Evolutionary conservation across 208 protist genomes (phyloP).

Genomic region (Trypanosoma cruzi): DNA sequence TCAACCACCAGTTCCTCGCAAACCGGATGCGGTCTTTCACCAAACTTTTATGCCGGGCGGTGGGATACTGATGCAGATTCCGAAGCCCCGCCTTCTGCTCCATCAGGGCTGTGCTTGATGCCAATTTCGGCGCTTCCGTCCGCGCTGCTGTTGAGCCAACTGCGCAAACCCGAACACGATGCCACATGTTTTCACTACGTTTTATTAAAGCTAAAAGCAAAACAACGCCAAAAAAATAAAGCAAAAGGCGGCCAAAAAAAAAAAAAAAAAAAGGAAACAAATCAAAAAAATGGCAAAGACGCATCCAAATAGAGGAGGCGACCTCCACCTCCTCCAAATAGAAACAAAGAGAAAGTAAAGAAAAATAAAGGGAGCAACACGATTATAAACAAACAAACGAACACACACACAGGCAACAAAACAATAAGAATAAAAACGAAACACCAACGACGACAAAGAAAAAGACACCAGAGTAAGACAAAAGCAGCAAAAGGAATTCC

Average conservation of each 20-base stretch:
- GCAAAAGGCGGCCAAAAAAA: not conserved
- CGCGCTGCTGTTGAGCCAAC: conserved; percentile 14
- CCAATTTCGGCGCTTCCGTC: conserved; percentile 1
- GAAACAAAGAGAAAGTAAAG: not conserved
- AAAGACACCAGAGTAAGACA: no score
- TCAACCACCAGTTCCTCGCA: conserved; percentile 83
- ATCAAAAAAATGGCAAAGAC: no score
- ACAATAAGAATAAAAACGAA: not conserved
- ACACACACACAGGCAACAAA: not conserved
- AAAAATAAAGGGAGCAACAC: not conserved
- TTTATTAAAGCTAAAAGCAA: not conserved
- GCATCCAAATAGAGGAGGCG: no score
- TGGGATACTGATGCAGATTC: conserved; percentile 90
- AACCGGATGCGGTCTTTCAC: conserved; percentile 81
- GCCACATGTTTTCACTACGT: conserved; percentile 14
- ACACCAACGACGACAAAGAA: not conserved
- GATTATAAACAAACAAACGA: conserved; percentile 1
- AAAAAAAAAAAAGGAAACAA: not conserved
- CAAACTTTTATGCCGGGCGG: conserved; percentile 88
- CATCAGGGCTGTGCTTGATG: conserved; percentile 23
- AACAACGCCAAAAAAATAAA: not conserved
- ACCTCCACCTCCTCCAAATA: no score
- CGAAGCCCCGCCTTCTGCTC: conserved; percentile 60
- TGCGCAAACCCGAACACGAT: conserved; percentile 6
- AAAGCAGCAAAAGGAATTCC: not conserved